phyloP scores from a whole-genome alignment of 768 basidiomycete species.

The Neoboletus magnificus region DNA sequence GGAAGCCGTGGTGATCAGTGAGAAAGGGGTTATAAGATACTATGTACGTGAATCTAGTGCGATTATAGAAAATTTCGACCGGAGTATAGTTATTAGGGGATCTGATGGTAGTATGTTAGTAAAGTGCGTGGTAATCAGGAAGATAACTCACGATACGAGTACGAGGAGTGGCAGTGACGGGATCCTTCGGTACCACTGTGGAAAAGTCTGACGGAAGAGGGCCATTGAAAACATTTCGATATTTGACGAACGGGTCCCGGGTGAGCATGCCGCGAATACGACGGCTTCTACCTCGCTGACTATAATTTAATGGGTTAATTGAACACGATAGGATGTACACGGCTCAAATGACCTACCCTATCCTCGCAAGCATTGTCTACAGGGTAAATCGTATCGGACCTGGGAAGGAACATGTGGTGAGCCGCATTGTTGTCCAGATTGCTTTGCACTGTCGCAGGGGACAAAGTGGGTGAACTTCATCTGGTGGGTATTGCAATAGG shows the following conservation, averaged over 20 bases:
- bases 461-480: neutral
- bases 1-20: neutral
- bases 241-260: neutral
- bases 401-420: accelerated
- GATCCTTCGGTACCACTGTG: neutral
- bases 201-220: neutral
- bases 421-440: neutral
- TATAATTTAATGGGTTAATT: neutral
- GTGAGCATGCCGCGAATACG: neutral
- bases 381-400: neutral
- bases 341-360: slow-evolving; percentile 2
- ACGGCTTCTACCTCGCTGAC: neutral
- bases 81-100: neutral
- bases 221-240: neutral
- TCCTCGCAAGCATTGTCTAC: slow-evolving; percentile 1
- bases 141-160: neutral
- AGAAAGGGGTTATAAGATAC: neutral
- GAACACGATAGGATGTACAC: neutral
- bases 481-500: slow-evolving; percentile 6
- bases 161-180: neutral
- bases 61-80: neutral
- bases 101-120: slow-evolving; percentile 2
- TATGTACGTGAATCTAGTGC: neutral
- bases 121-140: neutral
- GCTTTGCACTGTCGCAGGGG: neutral